These are phyloP conservation scores for Morella rubra DNA, from an alignment of 306 rosid species.

Conservation along the genomic window DNA sequence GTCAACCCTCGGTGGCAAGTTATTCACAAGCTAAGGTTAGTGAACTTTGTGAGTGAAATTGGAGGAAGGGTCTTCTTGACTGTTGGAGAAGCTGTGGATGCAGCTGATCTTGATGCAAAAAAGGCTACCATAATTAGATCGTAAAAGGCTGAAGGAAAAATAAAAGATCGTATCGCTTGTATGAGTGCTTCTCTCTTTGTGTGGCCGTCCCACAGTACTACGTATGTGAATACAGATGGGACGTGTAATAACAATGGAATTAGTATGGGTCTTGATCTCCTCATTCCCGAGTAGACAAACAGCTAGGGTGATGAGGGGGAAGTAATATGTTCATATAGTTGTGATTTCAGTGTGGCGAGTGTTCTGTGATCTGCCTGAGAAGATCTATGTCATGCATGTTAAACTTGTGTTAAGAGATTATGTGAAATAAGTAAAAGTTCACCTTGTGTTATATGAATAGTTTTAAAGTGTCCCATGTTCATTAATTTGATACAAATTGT, in stretches of 20 bases:
- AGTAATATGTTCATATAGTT: not conserved
- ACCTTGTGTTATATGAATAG: not conserved
- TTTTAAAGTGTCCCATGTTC: not conserved
- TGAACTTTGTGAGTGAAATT: conserved; percentile 56
- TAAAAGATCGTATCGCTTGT: not conserved
- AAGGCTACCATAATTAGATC: not conserved
- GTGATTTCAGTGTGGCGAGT: not conserved
- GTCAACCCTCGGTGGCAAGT: conserved; percentile 82
- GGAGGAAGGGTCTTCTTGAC: conserved; percentile 64
- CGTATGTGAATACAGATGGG: conserved; percentile 6
- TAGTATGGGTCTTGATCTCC: not conserved
- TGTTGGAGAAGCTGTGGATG: conserved; percentile 75
- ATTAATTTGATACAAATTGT: not conserved
- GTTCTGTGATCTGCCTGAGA: not conserved
- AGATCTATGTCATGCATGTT: not conserved
- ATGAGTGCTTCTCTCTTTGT: not conserved
- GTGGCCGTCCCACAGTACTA: not conserved
- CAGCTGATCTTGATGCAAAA: conserved; percentile 29
- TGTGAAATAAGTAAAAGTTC: not conserved
- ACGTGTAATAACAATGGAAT: not conserved
- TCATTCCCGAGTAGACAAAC: not conserved
- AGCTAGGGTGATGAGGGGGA: not conserved
- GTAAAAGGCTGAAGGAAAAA: not conserved
- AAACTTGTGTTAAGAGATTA: not conserved
- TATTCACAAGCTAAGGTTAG: conserved; percentile 75